Evolutionary conservation across 2,329 filamentous ascomycete genomes (phyloP), one percentile per base, ranked within the genome.

Genomic region (Elsinoe fawcettii): DNA sequence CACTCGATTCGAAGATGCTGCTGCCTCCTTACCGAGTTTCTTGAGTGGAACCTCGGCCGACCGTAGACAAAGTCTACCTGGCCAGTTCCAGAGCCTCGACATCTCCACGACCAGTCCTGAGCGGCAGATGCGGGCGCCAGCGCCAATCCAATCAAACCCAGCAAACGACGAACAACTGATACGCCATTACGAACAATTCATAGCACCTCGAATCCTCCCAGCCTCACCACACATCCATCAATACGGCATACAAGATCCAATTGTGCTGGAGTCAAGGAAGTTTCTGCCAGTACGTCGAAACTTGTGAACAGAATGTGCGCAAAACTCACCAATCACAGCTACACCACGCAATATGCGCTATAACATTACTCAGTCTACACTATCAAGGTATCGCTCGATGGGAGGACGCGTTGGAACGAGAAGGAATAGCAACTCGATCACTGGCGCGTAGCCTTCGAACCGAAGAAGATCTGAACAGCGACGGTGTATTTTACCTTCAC

Each of bases 401-500:
- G 6, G 70, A 80, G 58, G 74, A 78, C 61, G 75, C 77, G 9
- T 67, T 80, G 47, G 75, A 80, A 60, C 77, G 81, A 63, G 81
- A 82, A 62, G 75, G 80, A 51, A 72, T 77, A 63, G 76, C 78
- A 2, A 73, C 81, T 22, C 37, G 41, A 56, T n/a, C 43, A 2
- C 43, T 56, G 14, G 54, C 54, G 43, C 39, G 39, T 11, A 74
- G 74, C 2, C 66, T 81, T 2, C 73, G 78, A 57, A 75, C 71
- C 41, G 69, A 74, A 11, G 71, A 77, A 46, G 77, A 82, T 62
- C 68, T 81, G n/a, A 72, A 76, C 16, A 80, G 77, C 0, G 78
- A 82, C 63, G 79, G 77, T n/a, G 71, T 77, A 22, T 77, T 82
- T 58, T 71, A 81, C 25, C 77, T 79, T 1, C 79, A 83, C 64